phyloP scores from a whole-genome alignment of 2,329 filamentous ascomycete species.

The Cladosporium velox region DNA sequence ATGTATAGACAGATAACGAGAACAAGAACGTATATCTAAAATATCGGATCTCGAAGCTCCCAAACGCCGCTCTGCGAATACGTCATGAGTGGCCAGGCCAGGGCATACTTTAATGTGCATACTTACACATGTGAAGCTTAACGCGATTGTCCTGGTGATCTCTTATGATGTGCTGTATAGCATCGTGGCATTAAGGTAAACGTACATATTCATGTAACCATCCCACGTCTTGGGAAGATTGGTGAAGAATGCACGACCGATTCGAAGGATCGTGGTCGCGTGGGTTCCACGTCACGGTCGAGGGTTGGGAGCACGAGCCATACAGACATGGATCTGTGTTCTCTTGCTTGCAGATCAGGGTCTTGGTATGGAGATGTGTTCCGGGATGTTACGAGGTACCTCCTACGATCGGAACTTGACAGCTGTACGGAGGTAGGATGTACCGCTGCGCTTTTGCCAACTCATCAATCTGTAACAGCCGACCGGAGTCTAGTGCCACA shows the following conservation, averaged over 20 bases:
- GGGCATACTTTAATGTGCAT: not conserved
- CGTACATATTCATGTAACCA: not conserved
- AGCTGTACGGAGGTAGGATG: not conserved
- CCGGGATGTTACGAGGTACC: not conserved
- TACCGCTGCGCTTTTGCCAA: not conserved
- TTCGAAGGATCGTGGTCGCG: conserved; percentile 8
- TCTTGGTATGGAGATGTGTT: not conserved
- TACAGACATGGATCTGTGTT: not conserved
- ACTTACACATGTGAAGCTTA: not conserved
- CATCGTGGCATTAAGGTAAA: not conserved
- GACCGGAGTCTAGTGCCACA: not conserved
- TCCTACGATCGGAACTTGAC: not conserved
- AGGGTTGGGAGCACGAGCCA: not conserved
- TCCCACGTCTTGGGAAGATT: not conserved
- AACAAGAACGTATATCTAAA: not conserved
- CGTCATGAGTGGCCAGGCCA: conserved; percentile 12
- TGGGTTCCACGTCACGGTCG: not conserved
- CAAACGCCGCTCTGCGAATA: not conserved
- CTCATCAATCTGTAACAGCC: not conserved
- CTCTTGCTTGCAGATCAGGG: not conserved
- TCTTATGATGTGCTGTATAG: not conserved
- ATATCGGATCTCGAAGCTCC: not conserved
- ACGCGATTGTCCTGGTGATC: not conserved
- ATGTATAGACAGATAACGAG: not conserved
- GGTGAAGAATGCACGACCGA: conserved; percentile 1